Percentiles rank a stretch among this genome's conserved stretches.
These are phyloP conservation scores for Serendipita sp. DNA, from an alignment of 768 basidiomycete species.

Conservation along the genomic window DNA sequence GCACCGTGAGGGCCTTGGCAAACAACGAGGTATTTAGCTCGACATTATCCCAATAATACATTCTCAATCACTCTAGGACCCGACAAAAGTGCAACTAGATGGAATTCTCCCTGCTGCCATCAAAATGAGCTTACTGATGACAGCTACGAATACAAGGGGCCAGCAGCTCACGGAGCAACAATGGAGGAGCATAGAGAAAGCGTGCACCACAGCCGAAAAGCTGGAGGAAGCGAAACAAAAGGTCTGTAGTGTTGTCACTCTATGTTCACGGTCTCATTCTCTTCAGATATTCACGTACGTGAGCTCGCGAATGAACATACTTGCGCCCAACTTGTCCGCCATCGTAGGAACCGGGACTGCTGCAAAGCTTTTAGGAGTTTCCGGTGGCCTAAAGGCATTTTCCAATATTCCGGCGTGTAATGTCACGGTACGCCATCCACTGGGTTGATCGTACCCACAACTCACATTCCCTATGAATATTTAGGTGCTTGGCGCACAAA, in stretches of 20 bases:
- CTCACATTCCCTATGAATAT: not conserved
- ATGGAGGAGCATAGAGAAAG: slow-evolving; percentile 70
- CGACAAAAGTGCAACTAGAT: slow-evolving; percentile 68
- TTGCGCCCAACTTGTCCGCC: slow-evolving; percentile 95
- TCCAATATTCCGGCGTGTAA: slow-evolving; percentile 94
- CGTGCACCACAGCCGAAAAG: slow-evolving; percentile 77
- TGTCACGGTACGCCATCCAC: slow-evolving; percentile 52
- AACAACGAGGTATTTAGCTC: slow-evolving; percentile 49
- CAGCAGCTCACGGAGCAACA: slow-evolving; percentile 47
- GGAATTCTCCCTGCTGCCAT: slow-evolving; percentile 74
- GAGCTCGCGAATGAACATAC: slow-evolving; percentile 94
- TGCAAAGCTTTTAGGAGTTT: slow-evolving; percentile 92
- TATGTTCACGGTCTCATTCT: not conserved
- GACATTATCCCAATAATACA: slow-evolving; percentile 4
- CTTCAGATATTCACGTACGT: slow-evolving; percentile 93
- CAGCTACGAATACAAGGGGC: slow-evolving; percentile 82
- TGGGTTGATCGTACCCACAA: not conserved
- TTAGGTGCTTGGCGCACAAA: slow-evolving; percentile 86
- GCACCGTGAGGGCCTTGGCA: slow-evolving; percentile 72
- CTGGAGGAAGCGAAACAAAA: slow-evolving; percentile 82
- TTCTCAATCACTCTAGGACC: slow-evolving; percentile 36
- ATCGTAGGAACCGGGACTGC: slow-evolving; percentile 98
- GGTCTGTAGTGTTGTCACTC: slow-evolving; percentile 28
- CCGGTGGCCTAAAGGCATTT: slow-evolving; percentile 79
- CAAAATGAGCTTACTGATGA: slow-evolving; percentile 91